Conservation (phyloP, 2,329 filamentous ascomycete genomes). For the Epichloe baconii region DNA sequence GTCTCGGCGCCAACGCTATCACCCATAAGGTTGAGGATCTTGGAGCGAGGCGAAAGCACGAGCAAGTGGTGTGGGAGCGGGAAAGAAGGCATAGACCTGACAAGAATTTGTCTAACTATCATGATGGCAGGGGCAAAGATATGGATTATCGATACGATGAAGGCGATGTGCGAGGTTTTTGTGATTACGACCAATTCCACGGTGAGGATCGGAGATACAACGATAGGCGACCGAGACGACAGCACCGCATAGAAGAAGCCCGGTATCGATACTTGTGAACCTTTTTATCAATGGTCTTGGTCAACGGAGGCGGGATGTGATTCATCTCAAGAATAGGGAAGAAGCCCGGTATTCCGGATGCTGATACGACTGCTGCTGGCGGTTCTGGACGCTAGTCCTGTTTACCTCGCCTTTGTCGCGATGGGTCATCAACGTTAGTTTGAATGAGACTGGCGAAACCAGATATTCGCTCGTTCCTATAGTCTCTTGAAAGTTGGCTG, state of each 20-base stretch:
- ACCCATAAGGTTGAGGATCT: conserved; percentile 29
- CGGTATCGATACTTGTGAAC: conserved; percentile 6
- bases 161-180: conserved; percentile 11
- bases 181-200: conserved; percentile 17
- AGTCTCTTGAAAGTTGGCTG: no score
- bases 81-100: conserved; percentile 15
- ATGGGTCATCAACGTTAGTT: no score
- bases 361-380: no score
- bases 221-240: conserved; percentile 12
- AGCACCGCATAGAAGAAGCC: conserved; percentile 13
- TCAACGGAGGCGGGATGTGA: no score
- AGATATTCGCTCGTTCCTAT: no score
- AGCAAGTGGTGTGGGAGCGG: conserved; percentile 21
- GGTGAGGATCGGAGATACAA: conserved; percentile 7
- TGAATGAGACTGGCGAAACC: no score
- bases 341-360: no score
- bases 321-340: no score
- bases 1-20: conserved; percentile 39
- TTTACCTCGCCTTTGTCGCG: no score
- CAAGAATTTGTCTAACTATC: conserved; percentile 15
- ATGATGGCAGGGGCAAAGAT: conserved; percentile 9
- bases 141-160: conserved; percentile 6
- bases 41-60: conserved; percentile 19
- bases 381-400: no score
- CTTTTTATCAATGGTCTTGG: no score